Evolutionary conservation across 148 eudicot species (phyloP), one percentile per base, ranked within the genome.

Genomic region (Cornus suecica): DNA sequence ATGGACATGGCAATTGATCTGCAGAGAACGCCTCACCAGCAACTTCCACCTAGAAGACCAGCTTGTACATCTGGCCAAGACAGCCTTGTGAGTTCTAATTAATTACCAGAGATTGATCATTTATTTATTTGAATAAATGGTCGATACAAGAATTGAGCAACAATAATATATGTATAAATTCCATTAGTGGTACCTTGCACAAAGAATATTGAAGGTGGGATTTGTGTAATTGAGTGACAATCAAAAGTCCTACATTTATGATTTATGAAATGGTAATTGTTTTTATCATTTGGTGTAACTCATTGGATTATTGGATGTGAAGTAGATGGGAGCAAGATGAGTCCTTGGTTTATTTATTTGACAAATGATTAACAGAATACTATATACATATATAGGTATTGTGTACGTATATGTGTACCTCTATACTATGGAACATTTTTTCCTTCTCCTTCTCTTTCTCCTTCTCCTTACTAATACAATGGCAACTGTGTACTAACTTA

Each of bases 21-120:
- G 66, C 89, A 93, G 97, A 90, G 89, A 84, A 91, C 98, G n/a
- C 94, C 97, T 42, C 94, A 85, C 66, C 98, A 93, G 63, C 94
- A 81, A 74, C 76, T 89, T 0, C 92, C 92, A 26, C 92, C 92
- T 24, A 56, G 92, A 62, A 85, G 87, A 71, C 92, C 92, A n/a
- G 77, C 89, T 56, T 93, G 92, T 81, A 84, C 86, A 58, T 89
- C 96, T 9, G 87, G 88, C 63, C 66, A 65, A 70, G 77, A 77
- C 23, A 70, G 72, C 66, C 76, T 61, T 58, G 89, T 86, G 71
- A 80, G 87, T 77, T 27, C 22, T 58, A 58, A 16, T 71, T 16
- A 64, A 73, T 30, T 20, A 32, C 10, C 10, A 72, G 31, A 1
- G 0, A 54, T 56, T 0, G 15, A 37, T 37, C 42, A 37, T 37